Conservation (phyloP, 1,284 basidiomycete species). For the Malassezia vespertilionis region DNA sequence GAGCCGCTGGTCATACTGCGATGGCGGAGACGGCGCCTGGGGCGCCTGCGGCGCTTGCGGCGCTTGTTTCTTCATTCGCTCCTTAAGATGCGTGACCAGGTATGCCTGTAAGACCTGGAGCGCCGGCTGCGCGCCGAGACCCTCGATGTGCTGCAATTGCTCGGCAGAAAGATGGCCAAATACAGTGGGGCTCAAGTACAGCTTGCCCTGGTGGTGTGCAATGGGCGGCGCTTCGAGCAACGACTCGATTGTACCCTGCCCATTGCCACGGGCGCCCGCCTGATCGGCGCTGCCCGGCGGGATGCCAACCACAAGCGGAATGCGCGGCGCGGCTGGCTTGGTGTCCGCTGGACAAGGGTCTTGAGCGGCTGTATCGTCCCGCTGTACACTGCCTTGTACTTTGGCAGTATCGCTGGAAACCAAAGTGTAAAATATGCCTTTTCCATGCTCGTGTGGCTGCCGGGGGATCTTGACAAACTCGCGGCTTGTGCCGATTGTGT, state of each 20-base stretch:
- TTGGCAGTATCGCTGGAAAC: slow-evolving; percentile 27
- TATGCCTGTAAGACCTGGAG: slow-evolving; percentile 69
- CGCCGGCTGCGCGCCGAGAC: slow-evolving; percentile 69
- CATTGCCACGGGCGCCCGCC: slow-evolving; percentile 32
- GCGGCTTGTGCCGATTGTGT: slow-evolving; percentile 38
- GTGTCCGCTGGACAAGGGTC: neutral
- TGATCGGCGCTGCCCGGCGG: slow-evolving; percentile 51
- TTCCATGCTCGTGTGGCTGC: slow-evolving; percentile 36
- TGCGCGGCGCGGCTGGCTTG: slow-evolving; percentile 18
- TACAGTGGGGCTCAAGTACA: slow-evolving; percentile 71
- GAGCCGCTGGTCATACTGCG: slow-evolving; percentile 11
- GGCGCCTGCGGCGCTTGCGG: neutral
- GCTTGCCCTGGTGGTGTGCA: slow-evolving; percentile 69
- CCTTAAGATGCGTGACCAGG: slow-evolving; percentile 73
- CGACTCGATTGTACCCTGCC: slow-evolving; percentile 39
- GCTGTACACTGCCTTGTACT: too few species aligned
- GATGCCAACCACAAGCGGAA: slow-evolving; percentile 58
- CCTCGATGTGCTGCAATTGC: slow-evolving; percentile 64
- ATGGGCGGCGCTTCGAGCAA: slow-evolving; percentile 58
- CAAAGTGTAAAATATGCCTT: slow-evolving; percentile 42
- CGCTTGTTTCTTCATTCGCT: slow-evolving; percentile 52
- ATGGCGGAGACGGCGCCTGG: neutral
- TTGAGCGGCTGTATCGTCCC: slow-evolving; percentile 1
- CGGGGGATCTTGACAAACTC: slow-evolving; percentile 39
- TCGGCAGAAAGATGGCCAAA: slow-evolving; percentile 66